Conservation (phyloP, 495 filamentous ascomycete species). For the Penicillium soppii region DNA sequence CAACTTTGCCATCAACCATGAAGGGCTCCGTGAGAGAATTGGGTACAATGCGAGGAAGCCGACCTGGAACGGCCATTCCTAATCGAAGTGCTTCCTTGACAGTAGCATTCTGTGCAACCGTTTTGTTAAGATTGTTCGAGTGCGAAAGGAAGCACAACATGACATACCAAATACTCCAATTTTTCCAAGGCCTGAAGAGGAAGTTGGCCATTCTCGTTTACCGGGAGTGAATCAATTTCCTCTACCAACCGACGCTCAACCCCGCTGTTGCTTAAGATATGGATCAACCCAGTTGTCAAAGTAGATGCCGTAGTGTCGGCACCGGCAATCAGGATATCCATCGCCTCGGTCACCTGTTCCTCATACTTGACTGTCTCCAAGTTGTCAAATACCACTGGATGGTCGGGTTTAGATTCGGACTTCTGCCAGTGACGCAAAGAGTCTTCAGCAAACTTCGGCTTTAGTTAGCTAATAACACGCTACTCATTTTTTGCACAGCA, state of each 20-base stretch:
- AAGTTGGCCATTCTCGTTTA: background rate
- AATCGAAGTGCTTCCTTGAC: background rate
- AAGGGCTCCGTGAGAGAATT: no score
- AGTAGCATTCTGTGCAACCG: no score
- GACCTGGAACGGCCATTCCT: background rate
- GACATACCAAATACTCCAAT: slow-evolving; percentile 7
- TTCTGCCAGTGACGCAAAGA: no score
- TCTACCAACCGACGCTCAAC: no score
- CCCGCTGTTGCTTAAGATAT: slow-evolving; percentile 1
- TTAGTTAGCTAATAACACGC: no score
- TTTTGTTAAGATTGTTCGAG: no score
- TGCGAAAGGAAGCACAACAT: no score
- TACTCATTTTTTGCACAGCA: no score
- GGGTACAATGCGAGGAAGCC: background rate
- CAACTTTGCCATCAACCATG: no score
- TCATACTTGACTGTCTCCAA: background rate
- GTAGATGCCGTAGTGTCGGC: slow-evolving; percentile 11
- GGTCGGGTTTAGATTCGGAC: background rate
- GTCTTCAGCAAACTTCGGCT: no score
- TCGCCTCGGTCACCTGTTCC: background rate
- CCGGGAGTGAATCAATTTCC: no score
- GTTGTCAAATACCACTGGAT: slow-evolving; percentile 12
- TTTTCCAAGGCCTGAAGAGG: slow-evolving; percentile 3
- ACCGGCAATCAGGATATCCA: slow-evolving; percentile 10
- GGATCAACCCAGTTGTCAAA: slow-evolving; percentile 4